Evolutionary conservation across 345 rosid genomes (phyloP), one percentile per base, ranked within the genome.

Genomic region (Carallia pectinifolia): DNA sequence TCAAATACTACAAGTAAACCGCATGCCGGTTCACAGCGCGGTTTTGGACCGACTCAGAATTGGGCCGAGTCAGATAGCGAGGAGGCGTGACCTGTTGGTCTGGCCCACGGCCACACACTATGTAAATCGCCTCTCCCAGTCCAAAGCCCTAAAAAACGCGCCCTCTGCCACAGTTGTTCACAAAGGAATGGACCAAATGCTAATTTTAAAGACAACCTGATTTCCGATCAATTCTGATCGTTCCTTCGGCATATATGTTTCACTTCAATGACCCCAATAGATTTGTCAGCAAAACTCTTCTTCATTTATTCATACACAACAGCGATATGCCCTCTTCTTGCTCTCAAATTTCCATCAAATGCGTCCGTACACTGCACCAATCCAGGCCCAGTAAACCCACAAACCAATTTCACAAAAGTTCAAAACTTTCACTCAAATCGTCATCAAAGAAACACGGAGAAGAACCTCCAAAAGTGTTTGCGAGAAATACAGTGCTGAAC

Each of bases 401-500:
- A 7, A 36, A 56, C 27, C 40, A 30, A 19, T 27, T 34, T 1
- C 27, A 0, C 33, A 55, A 16, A 38, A 15, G 31, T 2, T 13
- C 17, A 53, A 65, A 60, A 33, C 58, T 56, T 56, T 56, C 58
- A 0, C 4, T 58, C 66, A 66, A 73, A 29, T 47, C 76, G 23
- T 17, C 1, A 0, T 6, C 15, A 36, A 66, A 58, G 16, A 66
- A 60, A 53, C 40, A 17, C 15, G 2, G 18, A 29, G 67, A 62
- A 17, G 78, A 69, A 2, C 34, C 2, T 4, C 84, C 85, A 29
- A 84, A 68, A 60, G 8, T 71, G 15, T 90, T 86, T 60, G 88
- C 81, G 81, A 80, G 95, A 72, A 83, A 86, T 61, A 70, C 65
- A 10, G 75, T 93, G 9, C 75, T 84, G 58, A 79, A 77, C 61